Evolutionary conservation across 2,329 filamentous ascomycete species (phyloP).

Genomic region (Aspergillus transmontanensis): DNA sequence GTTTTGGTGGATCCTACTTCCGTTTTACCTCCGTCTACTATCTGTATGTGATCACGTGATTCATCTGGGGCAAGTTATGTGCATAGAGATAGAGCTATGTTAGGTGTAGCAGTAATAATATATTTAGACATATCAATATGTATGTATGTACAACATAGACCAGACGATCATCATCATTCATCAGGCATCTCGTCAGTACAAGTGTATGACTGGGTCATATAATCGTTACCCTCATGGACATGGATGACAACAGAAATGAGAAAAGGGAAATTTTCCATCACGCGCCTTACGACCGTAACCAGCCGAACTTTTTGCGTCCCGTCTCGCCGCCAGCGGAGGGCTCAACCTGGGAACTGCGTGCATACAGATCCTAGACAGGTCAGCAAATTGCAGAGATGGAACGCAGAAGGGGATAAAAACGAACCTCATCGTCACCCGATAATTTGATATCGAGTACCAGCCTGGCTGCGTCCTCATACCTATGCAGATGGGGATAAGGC

Average conservation of each 20-base stretch:
- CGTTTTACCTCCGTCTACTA: not conserved
- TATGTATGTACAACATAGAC: conserved; percentile 27
- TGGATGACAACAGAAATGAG: not conserved
- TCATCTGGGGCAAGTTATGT: not conserved
- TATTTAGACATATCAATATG: conserved; percentile 9
- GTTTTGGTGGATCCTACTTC: not conserved
- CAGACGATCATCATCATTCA: conserved; percentile 23
- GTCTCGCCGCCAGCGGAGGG: conserved; percentile 45
- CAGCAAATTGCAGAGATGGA: conserved; percentile 9
- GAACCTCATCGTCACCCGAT: conserved; percentile 83
- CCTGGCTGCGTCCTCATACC: conserved; percentile 70
- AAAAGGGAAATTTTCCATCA: not conserved
- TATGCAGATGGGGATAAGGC: conserved; percentile 72
- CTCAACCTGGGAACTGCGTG: conserved; percentile 59
- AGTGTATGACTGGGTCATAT: conserved; percentile 9
- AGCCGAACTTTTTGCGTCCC: conserved; percentile 47
- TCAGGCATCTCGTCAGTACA: conserved; percentile 19
- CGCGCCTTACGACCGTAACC: conserved; percentile 38
- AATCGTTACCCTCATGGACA: conserved; percentile 9
- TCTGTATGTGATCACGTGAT: not conserved
- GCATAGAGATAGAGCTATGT: not conserved
- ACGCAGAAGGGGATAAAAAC: conserved; percentile 33
- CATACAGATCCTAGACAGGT: conserved; percentile 56
- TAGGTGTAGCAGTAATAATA: conserved; percentile 1
- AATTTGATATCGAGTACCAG: conserved; percentile 81